Percentiles rank a stretch among this genome's conserved stretches.
Evolutionary conservation across 139 green algal genomes (phyloP).

Genomic region (Chlorella sp.): DNA sequence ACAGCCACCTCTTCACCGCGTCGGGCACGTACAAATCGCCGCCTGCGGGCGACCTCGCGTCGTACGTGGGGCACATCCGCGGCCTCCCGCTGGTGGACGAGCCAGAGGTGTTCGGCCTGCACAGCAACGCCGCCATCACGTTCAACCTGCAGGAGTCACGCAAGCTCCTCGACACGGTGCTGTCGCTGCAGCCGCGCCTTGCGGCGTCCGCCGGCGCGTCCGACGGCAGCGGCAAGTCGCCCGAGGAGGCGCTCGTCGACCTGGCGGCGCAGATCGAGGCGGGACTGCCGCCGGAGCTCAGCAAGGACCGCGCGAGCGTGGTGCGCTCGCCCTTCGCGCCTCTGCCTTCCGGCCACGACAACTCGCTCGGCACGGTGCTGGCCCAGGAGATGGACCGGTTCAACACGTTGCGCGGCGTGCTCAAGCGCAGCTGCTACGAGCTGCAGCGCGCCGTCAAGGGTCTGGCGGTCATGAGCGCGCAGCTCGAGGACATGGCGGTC

Average conservation of each 20-base stretch:
- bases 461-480: constrained; percentile 62
- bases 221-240: background rate
- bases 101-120: constrained; percentile 77
- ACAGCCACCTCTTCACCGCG: background rate
- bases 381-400: constrained; percentile 51
- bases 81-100: constrained; percentile 44
- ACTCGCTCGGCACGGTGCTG: constrained; percentile 71
- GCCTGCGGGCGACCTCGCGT: constrained; percentile 19
- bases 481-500: constrained; percentile 57
- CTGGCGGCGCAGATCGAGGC: constrained; percentile 5
- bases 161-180: constrained; percentile 41
- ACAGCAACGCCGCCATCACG: constrained; percentile 69
- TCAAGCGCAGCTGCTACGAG: constrained; percentile 32
- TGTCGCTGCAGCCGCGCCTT: constrained; percentile 56
- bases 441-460: constrained; percentile 61
- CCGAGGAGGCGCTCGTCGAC: background rate
- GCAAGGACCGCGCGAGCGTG: constrained; percentile 18
- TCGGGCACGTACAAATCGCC: constrained; percentile 29
- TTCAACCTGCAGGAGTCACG: constrained; percentile 54
- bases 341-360: constrained; percentile 46
- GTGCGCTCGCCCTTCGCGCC: constrained; percentile 32
- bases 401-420: constrained; percentile 17
- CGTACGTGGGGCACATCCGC: constrained; percentile 44
- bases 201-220: background rate
- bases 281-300: constrained; percentile 33